Percentiles rank a stretch among this genome's conserved stretches.
Conservation (phyloP, 139 green algal species). For the Pseudopediastrum boryanum region DNA sequence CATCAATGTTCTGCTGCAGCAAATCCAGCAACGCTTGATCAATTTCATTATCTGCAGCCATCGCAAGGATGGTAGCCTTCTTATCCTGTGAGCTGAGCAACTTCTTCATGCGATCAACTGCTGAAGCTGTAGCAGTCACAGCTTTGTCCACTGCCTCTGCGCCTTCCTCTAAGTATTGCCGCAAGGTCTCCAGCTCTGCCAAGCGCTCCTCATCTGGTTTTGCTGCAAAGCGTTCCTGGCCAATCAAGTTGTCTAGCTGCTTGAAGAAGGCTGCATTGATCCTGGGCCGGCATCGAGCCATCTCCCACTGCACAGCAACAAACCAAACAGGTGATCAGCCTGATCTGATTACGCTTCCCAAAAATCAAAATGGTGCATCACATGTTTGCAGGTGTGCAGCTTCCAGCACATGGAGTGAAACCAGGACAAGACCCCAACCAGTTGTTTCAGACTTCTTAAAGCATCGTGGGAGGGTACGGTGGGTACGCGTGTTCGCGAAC, state of each 20-base stretch:
- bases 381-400: too few relatives aligned
- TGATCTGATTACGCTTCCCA: too few relatives aligned
- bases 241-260: slow-evolving; percentile 56
- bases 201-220: slow-evolving; percentile 58
- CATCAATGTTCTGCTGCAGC: slow-evolving; percentile 84
- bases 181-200: slow-evolving; percentile 85
- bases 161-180: slow-evolving; percentile 75
- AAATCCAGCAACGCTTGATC: slow-evolving; percentile 79
- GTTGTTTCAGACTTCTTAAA: too few relatives aligned
- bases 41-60: slow-evolving; percentile 82
- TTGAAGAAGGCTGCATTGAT: slow-evolving; percentile 73
- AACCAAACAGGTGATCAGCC: too few relatives aligned
- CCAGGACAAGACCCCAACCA: too few relatives aligned
- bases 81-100: slow-evolving; percentile 77
- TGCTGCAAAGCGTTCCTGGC: slow-evolving; percentile 46
- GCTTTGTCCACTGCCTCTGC: slow-evolving; percentile 71
- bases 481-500: too few relatives aligned
- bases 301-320: slow-evolving; percentile 77
- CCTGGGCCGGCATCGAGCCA: slow-evolving; percentile 70
- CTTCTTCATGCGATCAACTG: slow-evolving; percentile 71
- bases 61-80: slow-evolving; percentile 78
- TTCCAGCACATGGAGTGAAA: too few relatives aligned
- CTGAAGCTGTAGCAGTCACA: slow-evolving; percentile 42
- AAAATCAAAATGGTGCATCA: too few relatives aligned
- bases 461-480: too few relatives aligned